Percentiles rank a stretch among this genome's conserved stretches.
Evolutionary conservation across 352 stramenopile species (phyloP).

Genomic region (Phytophthora ramorum): DNA sequence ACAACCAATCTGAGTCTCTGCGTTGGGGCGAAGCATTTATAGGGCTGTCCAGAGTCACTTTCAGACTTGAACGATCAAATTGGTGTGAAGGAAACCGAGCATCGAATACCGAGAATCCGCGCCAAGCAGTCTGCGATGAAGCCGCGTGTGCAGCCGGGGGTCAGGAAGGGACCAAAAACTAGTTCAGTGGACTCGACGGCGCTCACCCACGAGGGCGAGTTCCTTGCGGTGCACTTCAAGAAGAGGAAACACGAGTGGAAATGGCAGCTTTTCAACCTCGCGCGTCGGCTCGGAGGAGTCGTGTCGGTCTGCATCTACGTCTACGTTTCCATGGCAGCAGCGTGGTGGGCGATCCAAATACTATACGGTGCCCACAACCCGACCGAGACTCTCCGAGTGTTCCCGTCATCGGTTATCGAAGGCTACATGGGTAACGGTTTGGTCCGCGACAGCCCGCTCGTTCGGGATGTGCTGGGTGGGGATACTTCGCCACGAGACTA

Average conservation of each 20-base stretch:
- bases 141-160: constrained; percentile 8
- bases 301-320: constrained; percentile 34
- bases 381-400: constrained; percentile 16
- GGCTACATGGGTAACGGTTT: constrained; percentile 35
- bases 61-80: constrained; percentile 6
- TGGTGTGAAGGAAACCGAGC: neutral
- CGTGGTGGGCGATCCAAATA: constrained; percentile 26
- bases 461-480: constrained; percentile 17
- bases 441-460: constrained; percentile 37
- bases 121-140: constrained; percentile 1
- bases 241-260: constrained; percentile 18
- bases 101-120: neutral
- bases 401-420: constrained; percentile 24
- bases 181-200: constrained; percentile 21
- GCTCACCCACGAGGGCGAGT: constrained; percentile 16
- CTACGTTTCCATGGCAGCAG: constrained; percentile 35
- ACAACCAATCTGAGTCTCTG: no score
- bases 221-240: constrained; percentile 13
- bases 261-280: constrained; percentile 34
- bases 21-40: no score
- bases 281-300: constrained; percentile 23
- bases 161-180: constrained; percentile 7
- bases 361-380: constrained; percentile 23
- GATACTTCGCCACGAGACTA: constrained; percentile 36
- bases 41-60: neutral